phyloP scores from a whole-genome alignment of 1,284 basidiomycete genomes.

The Rugosomyces carneus region DNA sequence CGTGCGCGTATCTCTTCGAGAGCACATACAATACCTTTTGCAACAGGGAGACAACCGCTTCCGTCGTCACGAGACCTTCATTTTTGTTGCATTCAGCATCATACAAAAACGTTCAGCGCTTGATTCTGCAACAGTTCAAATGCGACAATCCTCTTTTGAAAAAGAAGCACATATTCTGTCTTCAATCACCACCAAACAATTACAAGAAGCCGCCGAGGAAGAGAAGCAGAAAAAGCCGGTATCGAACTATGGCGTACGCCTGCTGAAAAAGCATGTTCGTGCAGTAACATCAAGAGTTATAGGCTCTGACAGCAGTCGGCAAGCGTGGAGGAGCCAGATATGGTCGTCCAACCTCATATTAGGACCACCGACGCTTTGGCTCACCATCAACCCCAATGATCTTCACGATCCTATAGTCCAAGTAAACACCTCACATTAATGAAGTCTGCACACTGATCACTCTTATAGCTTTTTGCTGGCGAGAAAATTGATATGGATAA shows the following conservation, averaged over 20 bases:
- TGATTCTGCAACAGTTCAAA: conserved; percentile 17
- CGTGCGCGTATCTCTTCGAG: conserved; percentile 21
- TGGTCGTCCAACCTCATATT: conserved; percentile 1
- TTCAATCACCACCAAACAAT: background rate
- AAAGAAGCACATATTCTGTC: background rate
- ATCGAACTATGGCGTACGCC: conserved; percentile 5
- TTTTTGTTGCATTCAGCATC: conserved; percentile 30
- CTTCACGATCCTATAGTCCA: conserved; percentile 21
- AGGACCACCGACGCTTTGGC: conserved; percentile 1
- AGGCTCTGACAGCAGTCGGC: conserved; percentile 8
- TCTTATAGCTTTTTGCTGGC: conserved; percentile 34
- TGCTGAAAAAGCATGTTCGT: background rate
- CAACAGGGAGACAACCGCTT: conserved; percentile 30
- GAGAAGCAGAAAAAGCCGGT: conserved; percentile 1
- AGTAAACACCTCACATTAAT: no score
- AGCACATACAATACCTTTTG: conserved; percentile 31
- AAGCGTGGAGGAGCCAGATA: conserved; percentile 7
- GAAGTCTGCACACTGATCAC: no score
- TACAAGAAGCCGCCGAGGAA: conserved; percentile 5
- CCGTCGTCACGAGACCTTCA: conserved; percentile 24
- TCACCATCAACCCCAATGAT: conserved; percentile 4
- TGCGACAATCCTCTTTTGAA: conserved; percentile 5
- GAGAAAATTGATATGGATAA: conserved; percentile 31
- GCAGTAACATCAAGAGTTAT: conserved; percentile 2
- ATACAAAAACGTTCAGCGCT: conserved; percentile 20